Evolutionary conservation across 257 asterid species (phyloP).

Genomic region (Solanum microdontum): DNA sequence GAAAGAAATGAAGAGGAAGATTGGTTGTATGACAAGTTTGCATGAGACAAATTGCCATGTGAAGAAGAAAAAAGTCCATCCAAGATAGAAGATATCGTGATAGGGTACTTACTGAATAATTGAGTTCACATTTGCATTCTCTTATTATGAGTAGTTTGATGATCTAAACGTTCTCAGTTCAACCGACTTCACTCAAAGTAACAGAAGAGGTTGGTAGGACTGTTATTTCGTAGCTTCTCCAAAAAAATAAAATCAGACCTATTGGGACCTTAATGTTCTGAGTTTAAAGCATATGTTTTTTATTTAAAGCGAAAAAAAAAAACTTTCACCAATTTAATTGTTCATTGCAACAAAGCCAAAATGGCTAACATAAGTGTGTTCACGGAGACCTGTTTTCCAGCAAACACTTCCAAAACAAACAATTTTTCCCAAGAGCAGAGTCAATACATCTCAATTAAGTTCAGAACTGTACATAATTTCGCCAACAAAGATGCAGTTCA

Average conservation of each 20-base stretch:
- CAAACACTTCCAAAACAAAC: background rate
- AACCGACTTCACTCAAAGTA: background rate
- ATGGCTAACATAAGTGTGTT: background rate
- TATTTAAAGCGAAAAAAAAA: background rate
- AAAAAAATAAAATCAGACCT: background rate
- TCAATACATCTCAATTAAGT: background rate
- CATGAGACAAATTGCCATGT: conserved; percentile 51
- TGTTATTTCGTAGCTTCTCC: background rate
- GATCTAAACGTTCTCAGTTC: background rate
- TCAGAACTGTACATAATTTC: background rate
- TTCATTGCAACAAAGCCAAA: background rate
- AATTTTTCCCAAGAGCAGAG: background rate
- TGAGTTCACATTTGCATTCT: background rate
- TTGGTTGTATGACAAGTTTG: conserved; percentile 41
- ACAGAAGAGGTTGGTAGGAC: background rate
- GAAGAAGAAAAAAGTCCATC: conserved; percentile 40
- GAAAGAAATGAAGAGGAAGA: conserved; percentile 84
- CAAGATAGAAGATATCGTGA: background rate
- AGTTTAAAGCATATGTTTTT: background rate
- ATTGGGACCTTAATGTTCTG: background rate
- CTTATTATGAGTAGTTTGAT: background rate
- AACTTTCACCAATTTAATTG: background rate
- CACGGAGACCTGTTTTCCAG: background rate
- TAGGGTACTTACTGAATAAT: background rate
- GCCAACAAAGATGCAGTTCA: background rate